Evolutionary conservation across 768 basidiomycete genomes (phyloP), one percentile per base, ranked within the genome.

Genomic region (Tricholomella constricta): DNA sequence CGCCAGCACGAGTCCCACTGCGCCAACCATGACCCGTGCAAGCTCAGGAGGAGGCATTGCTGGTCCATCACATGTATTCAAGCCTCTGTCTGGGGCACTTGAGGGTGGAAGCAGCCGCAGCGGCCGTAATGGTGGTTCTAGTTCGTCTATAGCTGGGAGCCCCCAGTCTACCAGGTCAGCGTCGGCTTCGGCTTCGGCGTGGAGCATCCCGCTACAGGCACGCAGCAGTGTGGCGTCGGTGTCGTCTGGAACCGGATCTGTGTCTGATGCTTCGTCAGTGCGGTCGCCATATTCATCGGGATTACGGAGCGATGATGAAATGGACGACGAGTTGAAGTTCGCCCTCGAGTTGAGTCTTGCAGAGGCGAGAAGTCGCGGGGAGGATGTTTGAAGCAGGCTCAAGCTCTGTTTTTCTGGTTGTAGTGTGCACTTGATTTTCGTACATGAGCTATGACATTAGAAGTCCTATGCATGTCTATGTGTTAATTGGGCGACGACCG

Each of bases 311-410:
- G 55, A 44, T 0, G 75, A 75, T 9, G 76, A 78, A 14, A 76
- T 83, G 59, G 86, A 90, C 52, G 85, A 80, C 14, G 87, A 89
- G 57, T 59, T 90, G 64, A 75, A 69, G 44, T 78, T 83, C 56
- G 88, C 82, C 10, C 77, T 90, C 11, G 84, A 85, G 67, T 64
- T 90, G 66, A 90, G 89, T 63, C 74, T 90, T 22, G 85, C 79
- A 1, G 89, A 90, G 61, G 84, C 83, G n/a, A 69, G 62, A 48
- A 77, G 73, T 55, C 70, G 71, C 3, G 70, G 69, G 15, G 68
- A 70, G 44, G 45, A 61, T 51, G 44, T 61, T 22, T 62, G 34
- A 59, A 43, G 15, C 7, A 25, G 22, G 6, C 11, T 9, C n/a
- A 6, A 42, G 47, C 50, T 45, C 25, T 36, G 43, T 26, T 23